A percentile compares a stretch with the other conserved stretches of the same genome.
These are phyloP conservation scores for Polytrichum formosum DNA, from an alignment of 225 moss, liverwort and hornwort species.

Conservation along the genomic window DNA sequence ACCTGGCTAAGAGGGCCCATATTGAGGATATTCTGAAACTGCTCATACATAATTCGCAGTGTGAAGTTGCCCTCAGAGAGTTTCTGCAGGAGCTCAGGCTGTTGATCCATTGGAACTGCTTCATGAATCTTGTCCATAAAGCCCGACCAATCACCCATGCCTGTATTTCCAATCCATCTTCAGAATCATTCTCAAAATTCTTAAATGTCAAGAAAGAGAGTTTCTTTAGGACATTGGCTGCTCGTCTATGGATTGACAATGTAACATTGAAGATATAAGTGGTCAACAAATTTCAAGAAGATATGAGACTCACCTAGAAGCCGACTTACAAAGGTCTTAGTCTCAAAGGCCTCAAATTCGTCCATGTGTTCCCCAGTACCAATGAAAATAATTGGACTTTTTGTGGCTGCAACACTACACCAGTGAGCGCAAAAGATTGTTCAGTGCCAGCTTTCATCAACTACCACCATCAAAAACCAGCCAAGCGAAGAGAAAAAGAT, in stretches of 20 bases:
- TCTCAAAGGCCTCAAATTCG: conserved; percentile 86
- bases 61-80: conserved; percentile 81
- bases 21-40: conserved; percentile 73
- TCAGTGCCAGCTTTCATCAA: background rate
- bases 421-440: conserved; percentile 5
- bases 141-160: conserved; percentile 87
- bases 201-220: background rate
- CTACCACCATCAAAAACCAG: conserved; percentile 8
- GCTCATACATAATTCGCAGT: conserved; percentile 82
- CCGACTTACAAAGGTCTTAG: conserved; percentile 83
- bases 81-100: conserved; percentile 80
- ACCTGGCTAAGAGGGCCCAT: conserved; percentile 87
- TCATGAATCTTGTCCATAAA: conserved; percentile 93
- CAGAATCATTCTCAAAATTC: background rate
- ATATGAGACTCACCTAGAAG: conserved; percentile 58
- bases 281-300: background rate
- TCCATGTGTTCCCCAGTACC: conserved; percentile 97
- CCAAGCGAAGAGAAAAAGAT: background rate
- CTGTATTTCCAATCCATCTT: conserved; percentile 29
- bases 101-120: conserved; percentile 89
- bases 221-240: background rate
- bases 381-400: conserved; percentile 86
- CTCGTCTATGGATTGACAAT: background rate
- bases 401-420: conserved; percentile 79
- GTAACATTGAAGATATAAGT: too few species aligned